Evolutionary conservation across 352 stramenopile genomes (phyloP).

Genomic region (Globisporangium splendens): DNA sequence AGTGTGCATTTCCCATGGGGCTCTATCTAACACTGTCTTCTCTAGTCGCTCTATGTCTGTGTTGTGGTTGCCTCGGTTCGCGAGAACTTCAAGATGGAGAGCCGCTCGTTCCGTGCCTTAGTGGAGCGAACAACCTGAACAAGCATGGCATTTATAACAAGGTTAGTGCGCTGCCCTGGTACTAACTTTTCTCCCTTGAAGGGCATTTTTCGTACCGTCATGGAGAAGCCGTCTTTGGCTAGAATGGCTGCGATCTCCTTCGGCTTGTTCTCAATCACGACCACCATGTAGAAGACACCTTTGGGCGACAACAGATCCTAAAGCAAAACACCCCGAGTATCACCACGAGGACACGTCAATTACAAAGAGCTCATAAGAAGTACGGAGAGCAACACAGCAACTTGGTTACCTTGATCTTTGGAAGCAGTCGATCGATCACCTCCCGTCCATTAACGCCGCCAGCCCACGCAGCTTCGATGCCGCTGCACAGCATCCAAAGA

Average conservation of each 20-base stretch:
- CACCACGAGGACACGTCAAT: not conserved
- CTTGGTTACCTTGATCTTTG: slow-evolving; percentile 73
- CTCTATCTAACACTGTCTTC: slow-evolving; percentile 1
- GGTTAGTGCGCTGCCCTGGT: no score
- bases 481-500: slow-evolving; percentile 27
- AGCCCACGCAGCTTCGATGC: slow-evolving; percentile 96
- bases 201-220: slow-evolving; percentile 54
- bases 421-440: slow-evolving; percentile 95
- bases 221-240: slow-evolving; percentile 55
- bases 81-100: slow-evolving; percentile 77
- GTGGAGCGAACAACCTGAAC: slow-evolving; percentile 62
- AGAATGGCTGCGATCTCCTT: slow-evolving; percentile 89
- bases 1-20: not conserved
- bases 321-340: not conserved
- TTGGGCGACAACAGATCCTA: slow-evolving; percentile 64
- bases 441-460: slow-evolving; percentile 91
- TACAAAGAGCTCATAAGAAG: not conserved
- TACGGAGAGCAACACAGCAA: not conserved
- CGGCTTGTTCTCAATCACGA: slow-evolving; percentile 96
- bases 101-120: slow-evolving; percentile 62
- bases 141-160: not conserved
- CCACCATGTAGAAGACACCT: slow-evolving; percentile 97
- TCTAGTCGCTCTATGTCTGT: not conserved
- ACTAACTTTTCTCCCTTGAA: not conserved
- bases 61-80: slow-evolving; percentile 8